phyloP scores from a whole-genome alignment of 768 basidiomycete species.

The Asterophora parasitica region DNA sequence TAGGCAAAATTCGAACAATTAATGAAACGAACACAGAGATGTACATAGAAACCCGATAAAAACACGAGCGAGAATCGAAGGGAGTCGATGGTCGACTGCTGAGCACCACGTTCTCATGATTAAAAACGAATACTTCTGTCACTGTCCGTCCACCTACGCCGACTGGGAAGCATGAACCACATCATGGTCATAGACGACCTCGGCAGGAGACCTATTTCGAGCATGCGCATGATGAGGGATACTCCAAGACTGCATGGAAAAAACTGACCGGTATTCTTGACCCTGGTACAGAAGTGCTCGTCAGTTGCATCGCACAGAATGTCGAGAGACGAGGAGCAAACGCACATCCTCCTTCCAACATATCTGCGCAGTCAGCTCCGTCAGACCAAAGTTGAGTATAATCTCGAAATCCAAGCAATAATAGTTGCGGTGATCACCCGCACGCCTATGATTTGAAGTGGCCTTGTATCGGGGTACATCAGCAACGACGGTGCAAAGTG shows the following conservation, averaged over 20 bases:
- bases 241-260: too few species aligned
- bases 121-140: too few species aligned
- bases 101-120: too few species aligned
- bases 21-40: too few species aligned
- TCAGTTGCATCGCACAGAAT: too few species aligned
- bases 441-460: neutral
- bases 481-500: conserved; percentile 15
- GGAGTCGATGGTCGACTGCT: too few species aligned
- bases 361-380: conserved; percentile 48
- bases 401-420: conserved; percentile 34
- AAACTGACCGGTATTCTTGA: conserved; percentile 28
- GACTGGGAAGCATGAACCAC: neutral
- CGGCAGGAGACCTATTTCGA: conserved; percentile 7
- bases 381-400: conserved; percentile 46
- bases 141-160: neutral
- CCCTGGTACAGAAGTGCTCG: conserved; percentile 22
- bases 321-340: too few species aligned
- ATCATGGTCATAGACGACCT: conserved; percentile 12
- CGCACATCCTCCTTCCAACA: conserved; percentile 46
- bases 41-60: too few species aligned
- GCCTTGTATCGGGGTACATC: conserved; percentile 9
- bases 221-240: neutral
- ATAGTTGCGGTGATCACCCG: conserved; percentile 10
- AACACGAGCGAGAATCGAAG: too few species aligned
- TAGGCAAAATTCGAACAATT: neutral